A percentile compares a stretch with the other conserved stretches of the same genome.
phyloP scores from a whole-genome alignment of 192 early-diverging fungal genomes.

The Phlyctochytrium planicorne region DNA sequence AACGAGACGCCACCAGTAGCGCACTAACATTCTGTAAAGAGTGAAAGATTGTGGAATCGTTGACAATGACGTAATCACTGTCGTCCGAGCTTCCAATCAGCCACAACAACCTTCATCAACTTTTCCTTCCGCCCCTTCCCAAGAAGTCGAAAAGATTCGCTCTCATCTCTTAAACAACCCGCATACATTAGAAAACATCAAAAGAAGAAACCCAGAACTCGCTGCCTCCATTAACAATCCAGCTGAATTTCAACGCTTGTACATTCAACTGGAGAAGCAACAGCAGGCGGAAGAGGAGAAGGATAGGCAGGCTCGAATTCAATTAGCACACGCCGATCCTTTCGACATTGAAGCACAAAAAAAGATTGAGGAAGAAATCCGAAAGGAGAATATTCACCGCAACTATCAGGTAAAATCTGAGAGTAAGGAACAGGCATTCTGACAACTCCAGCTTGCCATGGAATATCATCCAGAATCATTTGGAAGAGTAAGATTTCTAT shows the following conservation, averaged over 20 bases:
- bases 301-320: constrained; percentile 48
- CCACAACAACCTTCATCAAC: no score
- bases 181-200: constrained; percentile 38
- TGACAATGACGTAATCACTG: no score
- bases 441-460: constrained; percentile 62
- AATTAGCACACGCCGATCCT: constrained; percentile 70
- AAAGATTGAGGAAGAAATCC: constrained; percentile 88
- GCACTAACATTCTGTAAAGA: no score
- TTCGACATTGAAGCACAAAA: constrained; percentile 90
- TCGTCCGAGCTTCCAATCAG: no score
- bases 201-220: constrained; percentile 62
- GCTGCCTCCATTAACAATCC: constrained; percentile 68
- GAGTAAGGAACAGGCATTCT: neutral
- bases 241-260: constrained; percentile 60
- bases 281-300: constrained; percentile 54
- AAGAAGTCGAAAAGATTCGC: no score
- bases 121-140: no score
- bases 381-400: constrained; percentile 75
- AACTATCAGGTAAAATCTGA: constrained; percentile 62
- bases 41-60: no score
- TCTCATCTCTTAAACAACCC: no score
- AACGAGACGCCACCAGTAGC: no score
- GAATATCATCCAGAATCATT: constrained; percentile 96
- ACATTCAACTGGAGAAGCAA: constrained; percentile 56
- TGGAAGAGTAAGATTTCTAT: constrained; percentile 55